phyloP scores from a whole-genome alignment of 2,329 filamentous ascomycete species.

The Apiospora rasikravindrae region DNA sequence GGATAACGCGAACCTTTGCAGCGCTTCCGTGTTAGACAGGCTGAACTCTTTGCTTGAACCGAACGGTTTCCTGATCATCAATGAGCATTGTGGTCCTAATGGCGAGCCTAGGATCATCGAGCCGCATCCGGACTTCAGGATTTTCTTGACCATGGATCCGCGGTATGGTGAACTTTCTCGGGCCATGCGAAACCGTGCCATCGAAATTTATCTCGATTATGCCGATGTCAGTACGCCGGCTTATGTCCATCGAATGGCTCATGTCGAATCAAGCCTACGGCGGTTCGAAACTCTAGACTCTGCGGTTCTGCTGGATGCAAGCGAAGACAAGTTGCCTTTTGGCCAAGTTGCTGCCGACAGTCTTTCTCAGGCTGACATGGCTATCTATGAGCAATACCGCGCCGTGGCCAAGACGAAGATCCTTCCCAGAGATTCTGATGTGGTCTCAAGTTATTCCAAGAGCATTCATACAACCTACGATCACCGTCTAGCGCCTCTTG shows the following conservation, averaged over 20 bases:
- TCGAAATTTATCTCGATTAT: conserved; percentile 80
- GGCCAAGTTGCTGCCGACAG: conserved; percentile 50
- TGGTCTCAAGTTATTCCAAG: background rate
- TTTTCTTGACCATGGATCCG: conserved; percentile 94
- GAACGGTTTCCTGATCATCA: conserved; percentile 85
- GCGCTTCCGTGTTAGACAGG: conserved; percentile 89
- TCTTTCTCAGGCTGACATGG: conserved; percentile 52
- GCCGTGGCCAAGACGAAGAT: background rate
- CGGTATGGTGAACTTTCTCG: conserved; percentile 91
- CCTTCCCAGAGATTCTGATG: conserved; percentile 4
- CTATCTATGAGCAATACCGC: background rate
- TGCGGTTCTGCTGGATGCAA: conserved; percentile 36
- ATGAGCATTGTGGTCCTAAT: conserved; percentile 85
- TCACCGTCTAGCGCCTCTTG: background rate
- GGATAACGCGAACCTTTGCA: conserved; percentile 97
- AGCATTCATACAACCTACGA: background rate
- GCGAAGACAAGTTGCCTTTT: conserved; percentile 32
- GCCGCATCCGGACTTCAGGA: conserved; percentile 85
- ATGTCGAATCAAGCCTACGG: conserved; percentile 56
- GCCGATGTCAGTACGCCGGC: conserved; percentile 40
- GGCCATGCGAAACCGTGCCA: conserved; percentile 93
- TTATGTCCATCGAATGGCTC: conserved; percentile 47
- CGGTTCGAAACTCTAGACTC: conserved; percentile 49
- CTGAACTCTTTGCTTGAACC: conserved; percentile 94
- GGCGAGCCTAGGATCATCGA: conserved; percentile 80